Evolutionary conservation across 257 asterid species (phyloP).

Genomic region (Solanum gracilifrons): DNA sequence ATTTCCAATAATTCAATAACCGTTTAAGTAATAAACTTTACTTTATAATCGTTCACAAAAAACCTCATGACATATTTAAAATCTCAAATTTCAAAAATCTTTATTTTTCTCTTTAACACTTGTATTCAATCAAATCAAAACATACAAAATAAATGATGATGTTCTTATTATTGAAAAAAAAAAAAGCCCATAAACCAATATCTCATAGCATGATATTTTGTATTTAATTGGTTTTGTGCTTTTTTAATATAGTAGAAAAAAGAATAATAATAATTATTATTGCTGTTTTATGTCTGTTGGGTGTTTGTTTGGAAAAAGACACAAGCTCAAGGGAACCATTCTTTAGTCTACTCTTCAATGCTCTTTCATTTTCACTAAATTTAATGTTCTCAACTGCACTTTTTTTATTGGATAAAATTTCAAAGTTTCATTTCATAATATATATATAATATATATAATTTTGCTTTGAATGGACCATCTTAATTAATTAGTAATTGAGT

Average conservation of each 20-base stretch:
- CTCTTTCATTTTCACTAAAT: background rate
- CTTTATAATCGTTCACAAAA: background rate
- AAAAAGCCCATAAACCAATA: background rate
- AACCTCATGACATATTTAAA: no score
- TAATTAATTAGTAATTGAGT: background rate
- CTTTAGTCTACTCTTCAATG: background rate
- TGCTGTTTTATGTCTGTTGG: background rate
- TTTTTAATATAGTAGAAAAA: background rate
- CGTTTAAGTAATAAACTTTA: no score
- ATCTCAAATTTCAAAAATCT: no score
- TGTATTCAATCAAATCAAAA: no score
- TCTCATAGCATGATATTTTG: background rate
- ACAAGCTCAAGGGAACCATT: background rate
- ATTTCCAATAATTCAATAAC: background rate
- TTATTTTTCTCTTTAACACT: no score
- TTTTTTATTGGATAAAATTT: background rate
- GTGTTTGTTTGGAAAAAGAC: background rate
- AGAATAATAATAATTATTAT: background rate
- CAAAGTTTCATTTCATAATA: background rate
- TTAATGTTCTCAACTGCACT: background rate
- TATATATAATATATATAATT: background rate
- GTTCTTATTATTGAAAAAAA: no score
- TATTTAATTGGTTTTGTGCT: background rate
- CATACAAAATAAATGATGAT: background rate
- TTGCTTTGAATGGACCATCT: background rate